Evolutionary conservation across 2,329 filamentous ascomycete genomes (phyloP).

Genomic region (Stenocarpella maydis): DNA sequence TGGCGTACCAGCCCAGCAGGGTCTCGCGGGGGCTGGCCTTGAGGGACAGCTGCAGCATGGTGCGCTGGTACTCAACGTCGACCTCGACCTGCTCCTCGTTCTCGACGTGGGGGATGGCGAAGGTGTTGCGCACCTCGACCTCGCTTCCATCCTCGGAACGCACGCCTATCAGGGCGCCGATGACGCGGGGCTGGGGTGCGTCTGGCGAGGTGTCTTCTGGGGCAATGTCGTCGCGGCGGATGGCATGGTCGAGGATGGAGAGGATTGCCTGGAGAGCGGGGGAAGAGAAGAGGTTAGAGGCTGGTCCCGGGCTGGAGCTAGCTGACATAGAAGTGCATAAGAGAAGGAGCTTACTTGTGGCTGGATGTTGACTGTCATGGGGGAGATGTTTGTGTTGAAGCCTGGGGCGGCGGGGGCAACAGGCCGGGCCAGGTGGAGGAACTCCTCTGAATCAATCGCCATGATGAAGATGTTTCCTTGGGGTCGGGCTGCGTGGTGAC

Average conservation of each 20-base stretch:
- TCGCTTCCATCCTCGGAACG: slow-evolving; percentile 97
- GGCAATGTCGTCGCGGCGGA: slow-evolving; percentile 75
- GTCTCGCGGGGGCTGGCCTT: slow-evolving; percentile 94
- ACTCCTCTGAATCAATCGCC: slow-evolving; percentile 82
- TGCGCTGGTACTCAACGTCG: slow-evolving; percentile 99
- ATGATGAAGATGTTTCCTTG: slow-evolving; percentile 65
- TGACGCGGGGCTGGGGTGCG: slow-evolving; percentile 88
- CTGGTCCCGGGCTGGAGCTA: not conserved
- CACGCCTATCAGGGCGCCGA: slow-evolving; percentile 91
- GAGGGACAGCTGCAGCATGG: slow-evolving; percentile 94
- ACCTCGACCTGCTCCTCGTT: slow-evolving; percentile 99
- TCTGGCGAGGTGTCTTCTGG: slow-evolving; percentile 28
- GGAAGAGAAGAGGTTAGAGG: slow-evolving; percentile 11
- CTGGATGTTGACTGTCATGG: slow-evolving; percentile 93
- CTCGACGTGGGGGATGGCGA: slow-evolving; percentile 98
- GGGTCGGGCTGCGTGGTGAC: slow-evolving; percentile 36
- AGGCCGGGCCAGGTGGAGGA: slow-evolving; percentile 93
- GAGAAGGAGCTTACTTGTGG: slow-evolving; percentile 75
- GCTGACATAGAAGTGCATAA: not conserved
- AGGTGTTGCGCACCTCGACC: slow-evolving; percentile 94
- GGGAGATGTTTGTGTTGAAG: slow-evolving; percentile 85
- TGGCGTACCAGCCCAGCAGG: slow-evolving; percentile 98
- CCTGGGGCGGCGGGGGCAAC: slow-evolving; percentile 83
- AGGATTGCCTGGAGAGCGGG: slow-evolving; percentile 64
- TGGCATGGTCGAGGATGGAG: slow-evolving; percentile 90